Conservation (phyloP, 1,284 basidiomycete genomes). For the Hemileia vastatrix region DNA sequence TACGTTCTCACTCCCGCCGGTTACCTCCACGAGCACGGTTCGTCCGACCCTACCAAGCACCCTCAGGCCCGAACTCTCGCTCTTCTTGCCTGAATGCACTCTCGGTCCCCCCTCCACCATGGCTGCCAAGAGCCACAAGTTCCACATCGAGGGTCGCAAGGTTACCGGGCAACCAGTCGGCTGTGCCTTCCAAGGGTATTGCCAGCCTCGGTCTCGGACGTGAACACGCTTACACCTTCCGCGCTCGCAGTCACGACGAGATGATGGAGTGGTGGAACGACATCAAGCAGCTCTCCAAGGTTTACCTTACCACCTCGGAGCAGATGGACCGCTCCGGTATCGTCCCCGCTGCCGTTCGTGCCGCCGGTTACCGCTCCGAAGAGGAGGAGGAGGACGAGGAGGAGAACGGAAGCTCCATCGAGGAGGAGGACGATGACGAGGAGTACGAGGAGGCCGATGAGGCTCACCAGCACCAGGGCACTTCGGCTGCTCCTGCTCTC, state of each 20-base stretch:
- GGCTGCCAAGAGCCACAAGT: slow-evolving; percentile 74
- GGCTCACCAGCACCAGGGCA: no score
- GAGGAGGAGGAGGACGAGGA: slow-evolving; percentile 56
- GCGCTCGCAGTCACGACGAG: slow-evolving; percentile 79
- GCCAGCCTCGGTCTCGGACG: slow-evolving; percentile 51
- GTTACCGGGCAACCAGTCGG: slow-evolving; percentile 45
- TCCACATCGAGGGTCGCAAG: slow-evolving; percentile 78
- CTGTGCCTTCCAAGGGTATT: slow-evolving; percentile 43
- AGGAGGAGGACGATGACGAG: no score
- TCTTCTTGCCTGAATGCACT: slow-evolving; percentile 92
- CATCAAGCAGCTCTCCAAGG: slow-evolving; percentile 85
- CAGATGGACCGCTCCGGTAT: slow-evolving; percentile 86
- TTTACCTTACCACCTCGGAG: slow-evolving; percentile 91
- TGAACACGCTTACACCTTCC: slow-evolving; percentile 75
- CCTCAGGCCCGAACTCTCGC: slow-evolving; percentile 62
- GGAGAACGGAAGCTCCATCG: slow-evolving; percentile 24
- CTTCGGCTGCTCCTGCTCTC: no score
- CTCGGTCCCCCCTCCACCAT: slow-evolving; percentile 78
- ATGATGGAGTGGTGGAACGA: slow-evolving; percentile 99
- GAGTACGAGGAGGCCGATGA: no score
- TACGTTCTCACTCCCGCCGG: slow-evolving; percentile 36
- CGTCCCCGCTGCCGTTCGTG: slow-evolving; percentile 81
- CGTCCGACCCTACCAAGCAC: slow-evolving; percentile 64
- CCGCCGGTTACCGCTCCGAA: slow-evolving; percentile 54
- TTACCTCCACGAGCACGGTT: slow-evolving; percentile 65